Evolutionary conservation across 2,329 filamentous ascomycete genomes (phyloP).

Genomic region (Penicillium sp.): DNA sequence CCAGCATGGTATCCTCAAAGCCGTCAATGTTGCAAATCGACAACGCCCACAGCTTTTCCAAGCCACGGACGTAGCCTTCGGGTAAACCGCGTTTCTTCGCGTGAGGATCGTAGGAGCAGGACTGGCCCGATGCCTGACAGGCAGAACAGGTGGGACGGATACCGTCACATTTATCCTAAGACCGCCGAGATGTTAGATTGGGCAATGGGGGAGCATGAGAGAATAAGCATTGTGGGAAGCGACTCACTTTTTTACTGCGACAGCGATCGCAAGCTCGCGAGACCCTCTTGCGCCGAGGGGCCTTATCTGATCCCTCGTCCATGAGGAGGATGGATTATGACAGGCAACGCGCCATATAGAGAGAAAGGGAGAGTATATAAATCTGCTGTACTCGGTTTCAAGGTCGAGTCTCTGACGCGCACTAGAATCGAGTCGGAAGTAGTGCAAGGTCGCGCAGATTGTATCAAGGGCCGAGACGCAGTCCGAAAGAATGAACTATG

Average conservation of each 20-base stretch:
- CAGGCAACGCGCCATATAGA: conserved; percentile 29
- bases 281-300: conserved; percentile 46
- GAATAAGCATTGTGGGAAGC: neutral
- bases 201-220: neutral
- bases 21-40: conserved; percentile 47
- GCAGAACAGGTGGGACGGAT: conserved; percentile 44
- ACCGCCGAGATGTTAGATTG: neutral
- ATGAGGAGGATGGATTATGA: conserved; percentile 33
- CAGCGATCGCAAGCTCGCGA: conserved; percentile 49
- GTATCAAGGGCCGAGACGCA: neutral
- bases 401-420: neutral
- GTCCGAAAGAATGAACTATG: neutral
- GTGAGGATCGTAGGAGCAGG: conserved; percentile 46
- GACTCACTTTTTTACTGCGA: conserved; percentile 43
- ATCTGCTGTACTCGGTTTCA: neutral
- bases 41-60: conserved; percentile 49
- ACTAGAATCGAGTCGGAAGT: neutral
- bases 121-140: conserved; percentile 41
- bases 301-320: conserved; percentile 42
- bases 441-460: neutral
- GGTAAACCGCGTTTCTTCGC: conserved; percentile 48
- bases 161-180: conserved; percentile 46
- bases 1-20: conserved; percentile 43
- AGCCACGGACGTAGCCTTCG: conserved; percentile 48
- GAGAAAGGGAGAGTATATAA: neutral